Conservation (phyloP, 257 asterid species). For the Scutellaria barbata region DNA sequence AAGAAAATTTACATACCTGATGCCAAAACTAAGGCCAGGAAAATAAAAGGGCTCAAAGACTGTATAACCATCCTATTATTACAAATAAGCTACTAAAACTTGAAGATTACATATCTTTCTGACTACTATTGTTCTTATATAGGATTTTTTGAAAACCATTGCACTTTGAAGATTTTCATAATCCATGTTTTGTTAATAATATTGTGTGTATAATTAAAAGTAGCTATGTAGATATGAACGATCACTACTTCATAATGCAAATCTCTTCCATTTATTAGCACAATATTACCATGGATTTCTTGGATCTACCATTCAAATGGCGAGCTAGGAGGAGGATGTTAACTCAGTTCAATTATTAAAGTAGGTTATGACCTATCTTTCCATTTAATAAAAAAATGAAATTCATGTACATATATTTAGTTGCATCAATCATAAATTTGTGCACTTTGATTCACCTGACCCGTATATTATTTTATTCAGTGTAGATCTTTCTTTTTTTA, state of each 20-base stretch:
- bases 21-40: conserved; percentile 3
- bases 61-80: neutral
- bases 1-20: too few relatives aligned
- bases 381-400: too few relatives aligned
- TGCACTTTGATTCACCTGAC: too few relatives aligned
- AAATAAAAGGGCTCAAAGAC: neutral
- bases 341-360: neutral
- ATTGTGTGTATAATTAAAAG: neutral
- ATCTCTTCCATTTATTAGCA: neutral
- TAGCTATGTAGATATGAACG: too few relatives aligned
- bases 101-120: neutral
- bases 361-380: too few relatives aligned
- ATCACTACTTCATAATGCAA: neutral
- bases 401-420: too few relatives aligned
- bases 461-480: too few relatives aligned
- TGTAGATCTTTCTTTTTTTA: too few relatives aligned
- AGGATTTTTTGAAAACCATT: neutral
- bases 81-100: neutral
- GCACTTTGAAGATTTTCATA: conserved; percentile 16
- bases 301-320: too few relatives aligned
- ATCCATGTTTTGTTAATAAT: conserved; percentile 12
- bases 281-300: too few relatives aligned
- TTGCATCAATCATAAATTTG: too few relatives aligned
- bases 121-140: neutral
- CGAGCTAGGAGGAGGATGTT: neutral